These are phyloP conservation scores for Pestalotiopsis sp. DNA, from an alignment of 2,329 filamentous ascomycete genomes.

Conservation along the genomic window DNA sequence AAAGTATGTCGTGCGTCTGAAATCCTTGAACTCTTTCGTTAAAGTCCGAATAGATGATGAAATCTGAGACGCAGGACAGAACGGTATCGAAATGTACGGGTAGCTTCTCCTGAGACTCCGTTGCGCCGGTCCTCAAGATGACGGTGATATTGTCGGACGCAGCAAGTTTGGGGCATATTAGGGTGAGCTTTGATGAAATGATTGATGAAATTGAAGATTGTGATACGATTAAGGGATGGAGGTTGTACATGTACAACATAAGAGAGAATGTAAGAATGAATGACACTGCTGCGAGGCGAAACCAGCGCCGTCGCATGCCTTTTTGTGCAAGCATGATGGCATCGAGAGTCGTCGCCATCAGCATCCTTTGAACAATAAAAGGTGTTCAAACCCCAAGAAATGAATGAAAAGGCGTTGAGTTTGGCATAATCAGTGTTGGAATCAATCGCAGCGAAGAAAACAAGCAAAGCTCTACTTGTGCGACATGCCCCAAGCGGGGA, in stretches of 20 bases:
- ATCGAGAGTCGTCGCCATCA: not conserved
- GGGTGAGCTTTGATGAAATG: not conserved
- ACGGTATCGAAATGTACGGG: conserved; percentile 57
- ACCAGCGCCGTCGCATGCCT: not conserved
- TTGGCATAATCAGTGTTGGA: not conserved
- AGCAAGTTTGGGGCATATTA: not conserved
- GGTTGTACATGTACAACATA: not conserved
- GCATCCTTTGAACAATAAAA: not conserved
- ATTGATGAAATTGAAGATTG: not conserved
- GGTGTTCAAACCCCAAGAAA: not conserved
- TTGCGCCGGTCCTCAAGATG: conserved; percentile 61
- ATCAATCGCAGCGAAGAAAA: not conserved
- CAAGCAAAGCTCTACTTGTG: not conserved
- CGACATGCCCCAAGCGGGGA: not conserved
- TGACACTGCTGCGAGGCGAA: not conserved
- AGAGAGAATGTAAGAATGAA: not conserved
- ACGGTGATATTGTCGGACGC: conserved; percentile 52
- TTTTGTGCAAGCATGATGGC: not conserved
- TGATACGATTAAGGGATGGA: conserved; percentile 36
- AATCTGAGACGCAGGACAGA: conserved; percentile 57
- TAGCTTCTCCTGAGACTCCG: conserved; percentile 57
- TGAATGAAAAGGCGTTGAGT: not conserved
- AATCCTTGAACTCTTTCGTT: conserved; percentile 53
- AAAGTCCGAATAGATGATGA: conserved; percentile 62
- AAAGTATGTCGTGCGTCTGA: conserved; percentile 52